Evolutionary conservation across 805 yeast genomes (phyloP).

Genomic region (Sugiyamaella marilandica): DNA sequence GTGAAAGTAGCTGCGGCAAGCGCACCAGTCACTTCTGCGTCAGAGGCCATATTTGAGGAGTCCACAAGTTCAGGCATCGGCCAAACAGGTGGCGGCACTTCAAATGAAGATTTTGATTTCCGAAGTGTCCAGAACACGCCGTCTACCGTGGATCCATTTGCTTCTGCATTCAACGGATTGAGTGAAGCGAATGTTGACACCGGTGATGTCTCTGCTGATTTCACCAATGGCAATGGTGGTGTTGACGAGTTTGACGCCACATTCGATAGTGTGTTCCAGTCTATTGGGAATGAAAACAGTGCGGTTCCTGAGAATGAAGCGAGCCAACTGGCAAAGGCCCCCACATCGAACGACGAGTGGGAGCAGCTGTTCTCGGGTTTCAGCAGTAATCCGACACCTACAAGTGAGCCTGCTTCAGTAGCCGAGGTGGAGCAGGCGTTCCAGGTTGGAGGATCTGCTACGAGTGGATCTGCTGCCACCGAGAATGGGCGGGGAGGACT

Average conservation of each 20-base stretch:
- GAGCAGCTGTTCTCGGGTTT: conserved; percentile 89
- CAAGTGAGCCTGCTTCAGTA: conserved; percentile 8
- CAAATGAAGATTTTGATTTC: conserved; percentile 9
- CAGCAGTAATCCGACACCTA: conserved; percentile 39
- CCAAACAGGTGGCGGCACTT: not conserved
- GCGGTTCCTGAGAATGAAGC: not conserved
- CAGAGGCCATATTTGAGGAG: no score
- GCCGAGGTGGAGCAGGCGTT: conserved; percentile 23
- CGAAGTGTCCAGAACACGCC: not conserved
- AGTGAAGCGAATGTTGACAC: conserved; percentile 38
- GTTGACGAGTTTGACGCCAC: conserved; percentile 20
- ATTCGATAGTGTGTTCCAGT: conserved; percentile 17
- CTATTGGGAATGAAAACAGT: not conserved
- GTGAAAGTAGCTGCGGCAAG: not conserved
- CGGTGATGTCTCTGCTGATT: conserved; percentile 26
- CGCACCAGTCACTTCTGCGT: not conserved
- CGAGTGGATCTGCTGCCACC: conserved; percentile 13
- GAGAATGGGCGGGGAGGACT: conserved; percentile 3
- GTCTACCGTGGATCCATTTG: conserved; percentile 31
- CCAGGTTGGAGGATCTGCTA: conserved; percentile 1
- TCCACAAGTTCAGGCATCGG: not conserved
- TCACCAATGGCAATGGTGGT: conserved; percentile 14
- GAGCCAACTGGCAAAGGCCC: conserved; percentile 8
- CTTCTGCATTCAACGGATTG: conserved; percentile 42
- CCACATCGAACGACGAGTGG: conserved; percentile 68